Percentiles rank a stretch among this genome's conserved stretches.
Evolutionary conservation across 257 asterid genomes (phyloP).

Genomic region (Solanum habrochaites): DNA sequence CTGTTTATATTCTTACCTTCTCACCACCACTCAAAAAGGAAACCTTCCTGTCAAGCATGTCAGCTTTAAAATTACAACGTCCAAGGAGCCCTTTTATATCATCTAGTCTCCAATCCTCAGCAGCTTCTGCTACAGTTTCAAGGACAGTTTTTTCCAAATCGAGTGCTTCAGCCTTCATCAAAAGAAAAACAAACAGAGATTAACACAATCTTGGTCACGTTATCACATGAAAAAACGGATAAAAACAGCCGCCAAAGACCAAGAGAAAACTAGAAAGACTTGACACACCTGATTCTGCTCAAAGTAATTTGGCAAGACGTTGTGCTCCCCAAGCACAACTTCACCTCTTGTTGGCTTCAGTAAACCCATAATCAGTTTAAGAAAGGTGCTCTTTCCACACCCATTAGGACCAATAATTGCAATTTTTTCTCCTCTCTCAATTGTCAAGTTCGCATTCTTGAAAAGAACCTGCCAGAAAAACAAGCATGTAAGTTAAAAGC

Average conservation of each 20-base stretch:
- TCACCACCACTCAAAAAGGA: constrained; percentile 96
- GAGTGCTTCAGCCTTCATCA: constrained; percentile 90
- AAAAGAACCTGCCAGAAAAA: constrained; percentile 52
- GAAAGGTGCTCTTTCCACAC: constrained; percentile 94
- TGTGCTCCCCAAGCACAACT: constrained; percentile 80
- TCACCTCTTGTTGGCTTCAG: constrained; percentile 62
- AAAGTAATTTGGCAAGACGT: constrained; percentile 85
- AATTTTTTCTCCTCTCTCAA: constrained; percentile 87
- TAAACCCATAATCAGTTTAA: constrained; percentile 86
- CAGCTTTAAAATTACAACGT: constrained; percentile 82
- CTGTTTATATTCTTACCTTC: constrained; percentile 41
- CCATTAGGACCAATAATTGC: constrained; percentile 99
- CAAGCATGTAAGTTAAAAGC: background rate
- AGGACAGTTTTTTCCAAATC: constrained; percentile 58
- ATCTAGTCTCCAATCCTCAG: constrained; percentile 92
- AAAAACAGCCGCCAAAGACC: background rate
- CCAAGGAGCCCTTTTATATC: constrained; percentile 97
- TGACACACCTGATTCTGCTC: constrained; percentile 93
- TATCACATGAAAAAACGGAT: background rate
- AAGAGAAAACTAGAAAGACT: background rate
- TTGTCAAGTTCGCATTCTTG: constrained; percentile 69
- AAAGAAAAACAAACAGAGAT: background rate
- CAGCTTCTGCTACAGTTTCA: constrained; percentile 92
- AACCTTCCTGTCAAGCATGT: constrained; percentile 87
- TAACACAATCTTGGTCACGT: background rate